Evolutionary conservation across 768 basidiomycete genomes (phyloP).

Genomic region (Mycena albidolilacea): DNA sequence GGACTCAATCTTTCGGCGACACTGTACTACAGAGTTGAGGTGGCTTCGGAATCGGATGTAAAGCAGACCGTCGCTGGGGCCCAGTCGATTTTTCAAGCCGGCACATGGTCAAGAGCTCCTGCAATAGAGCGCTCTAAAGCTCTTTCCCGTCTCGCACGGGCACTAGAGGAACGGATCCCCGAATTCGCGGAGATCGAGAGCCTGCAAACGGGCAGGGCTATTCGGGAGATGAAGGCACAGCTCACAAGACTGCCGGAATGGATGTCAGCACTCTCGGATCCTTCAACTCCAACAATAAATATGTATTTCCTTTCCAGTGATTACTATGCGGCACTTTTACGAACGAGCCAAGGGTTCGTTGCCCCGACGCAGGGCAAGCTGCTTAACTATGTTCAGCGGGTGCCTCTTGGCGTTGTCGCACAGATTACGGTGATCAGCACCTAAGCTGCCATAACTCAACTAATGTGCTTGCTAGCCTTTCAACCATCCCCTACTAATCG

Average conservation of each 20-base stretch:
- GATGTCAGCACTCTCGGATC: constrained; percentile 67
- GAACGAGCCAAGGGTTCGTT: constrained; percentile 79
- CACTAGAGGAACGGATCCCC: constrained; percentile 69
- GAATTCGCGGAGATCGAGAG: constrained; percentile 78
- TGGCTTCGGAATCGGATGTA: constrained; percentile 68
- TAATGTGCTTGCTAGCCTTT: constrained; percentile 69
- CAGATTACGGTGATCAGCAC: constrained; percentile 79
- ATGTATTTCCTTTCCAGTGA: constrained; percentile 59
- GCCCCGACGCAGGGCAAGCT: constrained; percentile 86
- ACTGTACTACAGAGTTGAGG: constrained; percentile 61
- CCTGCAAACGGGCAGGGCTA: constrained; percentile 84
- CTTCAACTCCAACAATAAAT: not conserved
- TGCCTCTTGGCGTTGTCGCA: constrained; percentile 90
- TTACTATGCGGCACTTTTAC: constrained; percentile 82
- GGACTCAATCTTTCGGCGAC: not conserved
- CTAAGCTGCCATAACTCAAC: not conserved
- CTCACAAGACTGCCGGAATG: constrained; percentile 86
- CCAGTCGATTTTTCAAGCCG: constrained; percentile 72
- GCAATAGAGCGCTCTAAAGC: constrained; percentile 73
- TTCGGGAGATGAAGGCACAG: constrained; percentile 88
- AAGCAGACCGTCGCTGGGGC: constrained; percentile 66
- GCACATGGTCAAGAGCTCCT: constrained; percentile 80
- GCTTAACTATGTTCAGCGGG: constrained; percentile 83
- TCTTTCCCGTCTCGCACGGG: constrained; percentile 74
- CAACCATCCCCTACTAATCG: constrained; percentile 92